Base-by-base conservation (phyloP, 169 alveolate species). In the Babesia sp. region DNA sequence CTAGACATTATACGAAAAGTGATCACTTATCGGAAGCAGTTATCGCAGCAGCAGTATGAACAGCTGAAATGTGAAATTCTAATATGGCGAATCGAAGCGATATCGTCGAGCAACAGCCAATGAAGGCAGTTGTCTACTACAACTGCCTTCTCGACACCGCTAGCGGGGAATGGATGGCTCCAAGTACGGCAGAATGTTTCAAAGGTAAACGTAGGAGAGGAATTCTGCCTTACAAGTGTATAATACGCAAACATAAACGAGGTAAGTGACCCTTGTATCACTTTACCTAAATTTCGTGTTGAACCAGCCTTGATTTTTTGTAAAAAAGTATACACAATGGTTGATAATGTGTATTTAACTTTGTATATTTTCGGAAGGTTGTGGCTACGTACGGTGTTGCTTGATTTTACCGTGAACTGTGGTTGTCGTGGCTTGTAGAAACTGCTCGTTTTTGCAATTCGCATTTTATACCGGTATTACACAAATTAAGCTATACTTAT, bases 101-200 rank as follows among this genome's bases (percentile, higher is more conserved):
- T 18, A 22, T 37, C 1, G 69, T 53, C 34, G 53, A 14, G 54
- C 16, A 11, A 24, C 54, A 58, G 39, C 22, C 69, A 58, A 14
- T 53, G 31, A n/a, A 22, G 33, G n/a, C 20, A 22, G 50, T 9
- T 26, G 36, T 64, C 11, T 64, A 64, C 39, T 37, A 29, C 26
- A 48, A 48, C 61, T 64, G 74, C 63, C 61, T 64, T n/a, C 16
- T 36, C 20, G 74, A 64, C 63, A 24, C 20, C 34, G 6, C 2
- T 18, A 22, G 22, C 5, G 54, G 51, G 5, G 48, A 16, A 14
- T 64, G 74, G 74, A 64, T 64, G 74, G 60, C 59, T 5, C 55
- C 59, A 8, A 31, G 26, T 12, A 64, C 74, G n/a, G 24, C 26
- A 3, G 22, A 14, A 16, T 22, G 37, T 36, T 64, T 64, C 61